phyloP scores from a whole-genome alignment of 1,139 yeast species.

The Candida buenavistaensis region DNA sequence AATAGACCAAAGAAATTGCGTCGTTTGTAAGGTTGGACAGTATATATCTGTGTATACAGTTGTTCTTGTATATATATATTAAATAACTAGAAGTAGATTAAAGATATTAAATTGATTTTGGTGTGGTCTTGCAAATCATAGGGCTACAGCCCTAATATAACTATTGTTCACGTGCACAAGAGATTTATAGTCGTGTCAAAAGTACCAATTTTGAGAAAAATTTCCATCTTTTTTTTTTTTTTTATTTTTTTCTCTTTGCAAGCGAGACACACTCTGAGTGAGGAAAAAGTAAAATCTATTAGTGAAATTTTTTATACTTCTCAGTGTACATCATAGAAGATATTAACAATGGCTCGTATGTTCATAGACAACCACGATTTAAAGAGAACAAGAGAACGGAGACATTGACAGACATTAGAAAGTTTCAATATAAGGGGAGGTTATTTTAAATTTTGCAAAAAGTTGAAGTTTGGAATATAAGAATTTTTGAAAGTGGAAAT shows the following conservation, averaged over 20 bases:
- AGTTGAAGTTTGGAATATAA: no score
- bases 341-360: slow-evolving; percentile 16
- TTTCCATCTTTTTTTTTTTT: slow-evolving; percentile 2
- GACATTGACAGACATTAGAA: not conserved
- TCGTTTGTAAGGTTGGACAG: slow-evolving; percentile 40
- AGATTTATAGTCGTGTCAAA: slow-evolving; percentile 1
- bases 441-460: no score
- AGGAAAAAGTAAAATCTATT: slow-evolving; percentile 9
- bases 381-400: not conserved
- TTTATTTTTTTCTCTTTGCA: slow-evolving; percentile 1
- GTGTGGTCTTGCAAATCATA: not conserved
- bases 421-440: not conserved
- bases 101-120: not conserved
- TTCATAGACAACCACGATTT: slow-evolving; percentile 5
- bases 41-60: not conserved
- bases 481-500: no score
- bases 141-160: slow-evolving; percentile 9
- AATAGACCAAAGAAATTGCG: slow-evolving; percentile 80
- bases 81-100: no score
- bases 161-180: slow-evolving; percentile 5
- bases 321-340: slow-evolving; percentile 8
- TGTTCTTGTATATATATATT: slow-evolving; percentile 8
- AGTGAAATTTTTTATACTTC: slow-evolving; percentile 12
- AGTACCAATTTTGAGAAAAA: slow-evolving; percentile 1
- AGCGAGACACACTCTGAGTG: not conserved